Percentiles rank a stretch among this genome's conserved stretches.
Conservation (phyloP, 2,329 filamentous ascomycete genomes). For the Verticillium nubilum region DNA sequence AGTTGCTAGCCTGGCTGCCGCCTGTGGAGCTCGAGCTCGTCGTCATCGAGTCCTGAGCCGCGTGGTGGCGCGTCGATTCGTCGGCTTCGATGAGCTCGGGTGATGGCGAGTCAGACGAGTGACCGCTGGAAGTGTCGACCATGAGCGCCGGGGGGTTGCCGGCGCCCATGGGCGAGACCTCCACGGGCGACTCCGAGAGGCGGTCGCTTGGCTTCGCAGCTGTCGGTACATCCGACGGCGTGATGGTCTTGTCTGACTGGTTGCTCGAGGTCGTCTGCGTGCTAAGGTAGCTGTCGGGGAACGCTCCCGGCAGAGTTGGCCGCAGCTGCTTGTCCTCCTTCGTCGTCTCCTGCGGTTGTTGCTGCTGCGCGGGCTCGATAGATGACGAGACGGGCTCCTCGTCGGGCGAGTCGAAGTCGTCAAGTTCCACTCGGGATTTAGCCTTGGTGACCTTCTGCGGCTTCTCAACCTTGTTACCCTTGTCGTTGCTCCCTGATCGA, state of each 20-base stretch:
- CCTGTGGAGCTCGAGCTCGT: constrained; percentile 41
- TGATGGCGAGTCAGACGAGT: constrained; percentile 60
- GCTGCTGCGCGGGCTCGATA: constrained; percentile 10
- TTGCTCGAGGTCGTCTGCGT: constrained; percentile 17
- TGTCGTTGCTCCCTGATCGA: constrained; percentile 38
- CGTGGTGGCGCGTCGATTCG: constrained; percentile 30
- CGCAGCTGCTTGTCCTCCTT: constrained; percentile 17
- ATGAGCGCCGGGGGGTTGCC: constrained; percentile 61
- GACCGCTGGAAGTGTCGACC: constrained; percentile 66
- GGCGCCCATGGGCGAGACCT: constrained; percentile 52
- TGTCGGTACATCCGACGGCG: constrained; percentile 12
- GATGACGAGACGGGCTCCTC: constrained; percentile 28
- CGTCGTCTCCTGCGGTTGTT: constrained; percentile 11
- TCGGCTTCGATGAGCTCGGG: constrained; percentile 52
- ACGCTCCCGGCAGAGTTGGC: constrained; percentile 32
- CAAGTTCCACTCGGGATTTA: constrained; percentile 59
- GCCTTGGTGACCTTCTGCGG: constrained; percentile 49
- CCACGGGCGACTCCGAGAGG: constrained; percentile 63
- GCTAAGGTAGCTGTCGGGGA: constrained; percentile 33
- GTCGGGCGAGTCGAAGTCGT: constrained; percentile 61
- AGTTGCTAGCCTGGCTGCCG: constrained; percentile 44
- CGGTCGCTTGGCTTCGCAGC: constrained; percentile 28
- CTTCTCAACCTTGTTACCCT: constrained; percentile 46
- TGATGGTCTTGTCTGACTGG: constrained; percentile 24
- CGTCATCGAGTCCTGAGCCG: constrained; percentile 41